Conservation (phyloP, 345 rosid species). For the Chamaenerion angustifolium region DNA sequence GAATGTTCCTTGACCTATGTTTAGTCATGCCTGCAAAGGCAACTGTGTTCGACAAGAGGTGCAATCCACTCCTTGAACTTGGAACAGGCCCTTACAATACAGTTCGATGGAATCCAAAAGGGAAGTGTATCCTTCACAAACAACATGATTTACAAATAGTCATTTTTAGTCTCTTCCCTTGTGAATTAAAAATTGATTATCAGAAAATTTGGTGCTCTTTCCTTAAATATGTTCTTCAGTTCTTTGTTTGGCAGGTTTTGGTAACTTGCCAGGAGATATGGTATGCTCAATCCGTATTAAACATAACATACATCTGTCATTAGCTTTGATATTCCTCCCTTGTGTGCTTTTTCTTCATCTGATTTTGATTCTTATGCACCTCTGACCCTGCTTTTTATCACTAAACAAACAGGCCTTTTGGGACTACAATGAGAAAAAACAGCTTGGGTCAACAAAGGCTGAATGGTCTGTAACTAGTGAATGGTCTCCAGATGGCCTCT, state of each 20-base stretch:
- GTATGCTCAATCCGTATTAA: conserved; percentile 13
- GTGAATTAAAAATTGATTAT: too few species aligned
- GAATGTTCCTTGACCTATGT: conserved; percentile 32
- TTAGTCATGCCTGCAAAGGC: conserved; percentile 89
- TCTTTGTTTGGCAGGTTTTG: conserved; percentile 90
- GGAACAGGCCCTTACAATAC: conserved; percentile 88
- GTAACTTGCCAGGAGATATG: conserved; percentile 97
- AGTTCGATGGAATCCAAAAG: conserved; percentile 86
- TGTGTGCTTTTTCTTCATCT: too few species aligned
- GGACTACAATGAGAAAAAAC: conserved; percentile 58
- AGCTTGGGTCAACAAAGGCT: conserved; percentile 64
- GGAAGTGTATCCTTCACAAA: conserved; percentile 56
- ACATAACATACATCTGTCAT: too few species aligned
- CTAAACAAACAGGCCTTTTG: conserved; percentile 53
- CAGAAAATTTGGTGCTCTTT: conserved; percentile 16
- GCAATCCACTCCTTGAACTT: conserved; percentile 74
- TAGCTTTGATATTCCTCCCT: too few species aligned
- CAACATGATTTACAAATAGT: not conserved
- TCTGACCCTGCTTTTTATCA: too few species aligned
- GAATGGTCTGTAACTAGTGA: conserved; percentile 84
- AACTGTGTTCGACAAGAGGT: conserved; percentile 76
- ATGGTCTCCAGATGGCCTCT: conserved; percentile 88
- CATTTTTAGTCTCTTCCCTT: not conserved
- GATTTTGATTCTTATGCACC: too few species aligned
- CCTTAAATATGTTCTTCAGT: conserved; percentile 25